These are phyloP conservation scores for Xylaria digitata DNA, from an alignment of 2,329 filamentous ascomycete species.

Conservation along the genomic window DNA sequence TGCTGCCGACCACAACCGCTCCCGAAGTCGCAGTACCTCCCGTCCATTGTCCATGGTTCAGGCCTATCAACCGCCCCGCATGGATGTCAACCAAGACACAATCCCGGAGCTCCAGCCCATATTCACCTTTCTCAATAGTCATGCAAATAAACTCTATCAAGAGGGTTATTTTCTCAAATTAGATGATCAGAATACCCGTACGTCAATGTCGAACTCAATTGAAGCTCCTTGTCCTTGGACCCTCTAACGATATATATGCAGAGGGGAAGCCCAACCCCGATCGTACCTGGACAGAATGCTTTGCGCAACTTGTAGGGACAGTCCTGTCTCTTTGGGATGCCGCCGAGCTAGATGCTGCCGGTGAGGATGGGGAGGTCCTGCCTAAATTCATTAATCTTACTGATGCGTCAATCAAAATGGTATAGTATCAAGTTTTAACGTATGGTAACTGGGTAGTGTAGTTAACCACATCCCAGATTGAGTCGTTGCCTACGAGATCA, in stretches of 20 bases:
- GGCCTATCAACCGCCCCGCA: constrained; percentile 84
- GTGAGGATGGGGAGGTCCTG: constrained; percentile 84
- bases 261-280: constrained; percentile 88
- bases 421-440: constrained; percentile 54
- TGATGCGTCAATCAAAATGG: constrained; percentile 98
- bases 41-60: constrained; percentile 88
- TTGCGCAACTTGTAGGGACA: constrained; percentile 94
- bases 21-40: constrained; percentile 63
- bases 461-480: constrained; percentile 67
- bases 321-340: constrained; percentile 97
- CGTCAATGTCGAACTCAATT: constrained; percentile 52
- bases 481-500: constrained; percentile 87
- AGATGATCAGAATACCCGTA: constrained; percentile 92
- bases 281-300: constrained; percentile 94
- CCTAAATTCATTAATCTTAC: constrained; percentile 97
- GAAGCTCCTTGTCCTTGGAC: not conserved
- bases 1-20: constrained; percentile 43
- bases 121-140: constrained; percentile 92
- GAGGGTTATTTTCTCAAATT: constrained; percentile 98
- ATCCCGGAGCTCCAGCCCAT: constrained; percentile 94
- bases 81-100: constrained; percentile 86
- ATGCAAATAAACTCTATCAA: constrained; percentile 95
- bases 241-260: constrained; percentile 53
- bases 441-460: not conserved
- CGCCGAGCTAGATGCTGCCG: constrained; percentile 86